Percentiles rank a stretch among this genome's conserved stretches.
Conservation (phyloP, 1,139 yeast genomes). For the Kluyveromyces marxianus region DNA sequence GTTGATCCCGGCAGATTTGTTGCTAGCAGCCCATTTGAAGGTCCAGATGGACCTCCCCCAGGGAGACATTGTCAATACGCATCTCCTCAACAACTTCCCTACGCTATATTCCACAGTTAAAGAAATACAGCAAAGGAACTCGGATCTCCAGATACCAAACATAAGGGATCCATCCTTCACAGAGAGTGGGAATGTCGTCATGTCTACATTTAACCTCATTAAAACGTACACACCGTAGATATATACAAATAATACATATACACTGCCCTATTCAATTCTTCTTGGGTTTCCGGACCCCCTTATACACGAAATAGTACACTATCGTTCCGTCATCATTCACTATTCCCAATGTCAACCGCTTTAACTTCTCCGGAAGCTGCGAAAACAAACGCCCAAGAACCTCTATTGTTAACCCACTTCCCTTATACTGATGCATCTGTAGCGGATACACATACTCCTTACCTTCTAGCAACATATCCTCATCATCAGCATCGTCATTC, state of each 20-base stretch:
- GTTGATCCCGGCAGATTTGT: slow-evolving; percentile 15
- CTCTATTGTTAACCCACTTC: slow-evolving; percentile 31
- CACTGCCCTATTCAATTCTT: slow-evolving; percentile 23
- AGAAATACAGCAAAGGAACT: background rate
- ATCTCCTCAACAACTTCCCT: slow-evolving; percentile 10
- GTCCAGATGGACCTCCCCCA: slow-evolving; percentile 23
- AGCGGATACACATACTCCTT: slow-evolving; percentile 31
- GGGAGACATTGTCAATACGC: slow-evolving; percentile 15
- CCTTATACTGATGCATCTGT: slow-evolving; percentile 19
- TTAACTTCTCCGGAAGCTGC: slow-evolving; percentile 16
- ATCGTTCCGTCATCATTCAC: slow-evolving; percentile 60
- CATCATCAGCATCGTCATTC: slow-evolving; percentile 20
- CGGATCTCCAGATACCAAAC: background rate
- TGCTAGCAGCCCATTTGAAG: slow-evolving; percentile 22
- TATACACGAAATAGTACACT: slow-evolving; percentile 57
- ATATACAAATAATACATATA: background rate
- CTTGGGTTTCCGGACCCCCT: slow-evolving; percentile 57
- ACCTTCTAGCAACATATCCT: background rate
- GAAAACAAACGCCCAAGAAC: slow-evolving; percentile 25
- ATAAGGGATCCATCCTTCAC: slow-evolving; percentile 7
- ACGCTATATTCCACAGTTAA: slow-evolving; percentile 1
- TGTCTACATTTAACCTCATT: slow-evolving; percentile 2
- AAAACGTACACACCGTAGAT: background rate
- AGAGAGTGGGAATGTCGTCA: slow-evolving; percentile 9
- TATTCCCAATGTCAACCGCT: slow-evolving; percentile 45